Evolutionary conservation across 2,329 filamentous ascomycete species (phyloP).

Genomic region (Pseudofabraea citricarpa): DNA sequence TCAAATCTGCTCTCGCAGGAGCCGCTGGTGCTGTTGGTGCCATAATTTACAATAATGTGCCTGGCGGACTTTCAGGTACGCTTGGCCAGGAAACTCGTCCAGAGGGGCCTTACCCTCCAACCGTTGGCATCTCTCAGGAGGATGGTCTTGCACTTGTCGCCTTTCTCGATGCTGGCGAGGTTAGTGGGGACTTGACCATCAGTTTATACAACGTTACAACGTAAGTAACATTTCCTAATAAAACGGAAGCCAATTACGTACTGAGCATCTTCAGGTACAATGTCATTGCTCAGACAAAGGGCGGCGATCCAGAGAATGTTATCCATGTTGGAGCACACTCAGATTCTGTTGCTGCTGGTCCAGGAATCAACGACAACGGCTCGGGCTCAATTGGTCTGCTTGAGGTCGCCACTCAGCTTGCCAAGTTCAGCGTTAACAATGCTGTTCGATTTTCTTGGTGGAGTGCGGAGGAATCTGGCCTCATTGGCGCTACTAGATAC

Average conservation of each 20-base stretch:
- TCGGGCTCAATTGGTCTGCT: slow-evolving; percentile 41
- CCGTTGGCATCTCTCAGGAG: slow-evolving; percentile 39
- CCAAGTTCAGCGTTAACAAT: slow-evolving; percentile 54
- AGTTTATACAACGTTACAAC: slow-evolving; percentile 1
- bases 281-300: slow-evolving; percentile 55
- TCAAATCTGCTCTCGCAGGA: slow-evolving; percentile 63
- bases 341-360: slow-evolving; percentile 55
- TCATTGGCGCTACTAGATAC: slow-evolving; percentile 58
- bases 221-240: neutral
- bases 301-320: slow-evolving; percentile 55
- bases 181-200: slow-evolving; percentile 9
- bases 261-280: slow-evolving; percentile 31
- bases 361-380: slow-evolving; percentile 35
- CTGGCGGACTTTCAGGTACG: slow-evolving; percentile 57
- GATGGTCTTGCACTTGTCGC: slow-evolving; percentile 21
- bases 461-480: slow-evolving; percentile 60
- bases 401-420: slow-evolving; percentile 54
- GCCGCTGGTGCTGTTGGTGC: slow-evolving; percentile 64
- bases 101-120: slow-evolving; percentile 36
- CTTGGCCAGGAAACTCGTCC: slow-evolving; percentile 41
- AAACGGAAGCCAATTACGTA: neutral
- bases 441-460: slow-evolving; percentile 64
- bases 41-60: slow-evolving; percentile 66
- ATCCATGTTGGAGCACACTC: slow-evolving; percentile 60
- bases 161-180: slow-evolving; percentile 5